These are phyloP conservation scores for Cadophora luteo-olivacea DNA, from an alignment of 2,329 filamentous ascomycete species.

Conservation along the genomic window DNA sequence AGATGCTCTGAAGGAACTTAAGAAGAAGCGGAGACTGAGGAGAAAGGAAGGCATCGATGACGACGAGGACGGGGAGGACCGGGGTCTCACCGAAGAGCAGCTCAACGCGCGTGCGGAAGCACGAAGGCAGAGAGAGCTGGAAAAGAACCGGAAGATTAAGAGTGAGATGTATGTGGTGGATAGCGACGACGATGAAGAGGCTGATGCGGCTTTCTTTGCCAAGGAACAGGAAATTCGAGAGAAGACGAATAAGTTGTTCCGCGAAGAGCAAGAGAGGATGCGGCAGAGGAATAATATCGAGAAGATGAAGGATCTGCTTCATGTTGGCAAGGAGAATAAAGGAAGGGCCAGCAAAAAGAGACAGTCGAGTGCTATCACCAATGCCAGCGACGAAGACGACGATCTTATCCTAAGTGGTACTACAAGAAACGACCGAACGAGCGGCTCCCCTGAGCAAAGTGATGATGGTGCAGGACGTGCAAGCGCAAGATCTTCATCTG, in stretches of 20 bases:
- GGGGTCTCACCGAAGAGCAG: slow-evolving; percentile 63
- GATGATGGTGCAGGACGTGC: slow-evolving; percentile 40
- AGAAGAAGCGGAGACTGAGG: slow-evolving; percentile 61
- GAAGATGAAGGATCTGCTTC: slow-evolving; percentile 42
- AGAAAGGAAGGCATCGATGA: slow-evolving; percentile 48
- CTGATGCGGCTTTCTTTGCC: slow-evolving; percentile 77
- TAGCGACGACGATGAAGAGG: slow-evolving; percentile 85
- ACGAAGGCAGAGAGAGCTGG: slow-evolving; percentile 71
- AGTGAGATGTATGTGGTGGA: slow-evolving; percentile 81
- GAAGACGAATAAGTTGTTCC: slow-evolving; percentile 18
- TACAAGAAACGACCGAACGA: slow-evolving; percentile 27
- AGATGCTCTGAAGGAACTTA: slow-evolving; percentile 58
- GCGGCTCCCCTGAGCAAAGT: slow-evolving; percentile 37
- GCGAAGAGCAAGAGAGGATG: slow-evolving; percentile 66
- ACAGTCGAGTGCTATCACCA: slow-evolving; percentile 33
- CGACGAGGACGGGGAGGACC: slow-evolving; percentile 45
- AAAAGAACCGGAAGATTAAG: slow-evolving; percentile 82
- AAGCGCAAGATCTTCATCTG: slow-evolving; percentile 39
- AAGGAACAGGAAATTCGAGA: slow-evolving; percentile 73
- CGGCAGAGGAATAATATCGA: slow-evolving; percentile 54
- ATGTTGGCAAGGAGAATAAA: slow-evolving; percentile 33
- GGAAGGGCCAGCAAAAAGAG: slow-evolving; percentile 35
- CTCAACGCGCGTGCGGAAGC: slow-evolving; percentile 65
- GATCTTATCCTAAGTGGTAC: slow-evolving; percentile 22
- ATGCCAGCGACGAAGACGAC: slow-evolving; percentile 42